phyloP scores from a whole-genome alignment of 2,329 filamentous ascomycete species.

The Trichophyton benhamiae region DNA sequence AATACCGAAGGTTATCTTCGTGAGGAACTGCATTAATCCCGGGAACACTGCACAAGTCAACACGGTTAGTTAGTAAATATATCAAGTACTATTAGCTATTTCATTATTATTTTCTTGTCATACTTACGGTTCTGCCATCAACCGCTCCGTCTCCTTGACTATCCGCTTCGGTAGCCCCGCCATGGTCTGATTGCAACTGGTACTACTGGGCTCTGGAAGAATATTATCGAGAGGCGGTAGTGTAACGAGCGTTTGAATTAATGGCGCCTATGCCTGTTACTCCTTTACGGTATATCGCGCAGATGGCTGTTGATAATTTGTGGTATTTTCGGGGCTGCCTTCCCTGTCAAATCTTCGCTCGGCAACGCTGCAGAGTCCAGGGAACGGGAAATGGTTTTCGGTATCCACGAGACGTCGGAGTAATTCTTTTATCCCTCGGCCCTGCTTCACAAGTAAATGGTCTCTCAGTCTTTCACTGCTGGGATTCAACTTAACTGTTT shows the following conservation, averaged over 20 bases:
- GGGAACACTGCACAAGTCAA: conserved; percentile 53
- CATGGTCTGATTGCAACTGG: conserved; percentile 29
- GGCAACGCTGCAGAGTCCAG: background rate
- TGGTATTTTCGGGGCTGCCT: background rate
- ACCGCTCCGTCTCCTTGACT: conserved; percentile 93
- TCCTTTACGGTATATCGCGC: background rate
- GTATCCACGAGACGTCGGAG: too few relatives aligned
- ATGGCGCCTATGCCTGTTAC: background rate
- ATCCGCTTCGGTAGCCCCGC: conserved; percentile 81
- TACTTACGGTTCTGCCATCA: conserved; percentile 88
- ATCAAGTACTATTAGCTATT: background rate
- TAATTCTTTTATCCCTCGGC: background rate
- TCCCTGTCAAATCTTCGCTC: background rate
- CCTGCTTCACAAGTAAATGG: background rate
- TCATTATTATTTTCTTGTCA: background rate
- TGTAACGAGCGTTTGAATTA: background rate
- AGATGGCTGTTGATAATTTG: background rate
- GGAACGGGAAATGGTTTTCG: background rate
- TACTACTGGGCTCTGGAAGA: background rate
- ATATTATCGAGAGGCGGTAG: background rate
- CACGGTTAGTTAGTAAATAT: conserved; percentile 2
- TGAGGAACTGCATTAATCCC: conserved; percentile 93
- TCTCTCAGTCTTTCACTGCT: background rate
- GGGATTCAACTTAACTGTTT: background rate
- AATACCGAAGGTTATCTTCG: conserved; percentile 94